phyloP scores from a whole-genome alignment of 2,329 filamentous ascomycete genomes.

The Apiospora kogelbergensis region DNA sequence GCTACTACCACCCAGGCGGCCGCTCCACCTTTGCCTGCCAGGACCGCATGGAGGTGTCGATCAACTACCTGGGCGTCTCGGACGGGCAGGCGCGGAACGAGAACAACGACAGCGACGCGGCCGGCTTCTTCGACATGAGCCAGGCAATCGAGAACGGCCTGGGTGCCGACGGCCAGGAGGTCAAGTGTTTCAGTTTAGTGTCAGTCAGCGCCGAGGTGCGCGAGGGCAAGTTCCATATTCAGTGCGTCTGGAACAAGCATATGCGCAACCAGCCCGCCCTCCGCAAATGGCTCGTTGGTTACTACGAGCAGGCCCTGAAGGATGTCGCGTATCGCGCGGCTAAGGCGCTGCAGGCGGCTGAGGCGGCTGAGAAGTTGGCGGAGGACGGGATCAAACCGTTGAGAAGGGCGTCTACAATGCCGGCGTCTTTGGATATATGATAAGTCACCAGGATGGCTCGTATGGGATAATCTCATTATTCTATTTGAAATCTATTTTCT shows the following conservation, averaged over 20 bases:
- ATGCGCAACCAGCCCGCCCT: constrained; percentile 8
- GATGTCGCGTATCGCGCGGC: constrained; percentile 11
- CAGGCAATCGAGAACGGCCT: constrained; percentile 11
- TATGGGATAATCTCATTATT: not conserved
- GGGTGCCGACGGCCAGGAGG: constrained; percentile 9
- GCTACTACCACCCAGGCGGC: constrained; percentile 10
- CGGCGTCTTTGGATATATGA: not conserved
- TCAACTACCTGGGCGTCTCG: constrained; percentile 13
- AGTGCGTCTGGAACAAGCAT: constrained; percentile 12
- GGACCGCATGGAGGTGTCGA: constrained; percentile 10
- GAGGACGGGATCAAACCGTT: not conserved
- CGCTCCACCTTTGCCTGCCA: constrained; percentile 6
- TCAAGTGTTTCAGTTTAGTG: constrained; percentile 11
- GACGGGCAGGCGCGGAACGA: constrained; percentile 10
- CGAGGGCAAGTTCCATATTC: constrained; percentile 7
- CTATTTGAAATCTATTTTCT: not conserved
- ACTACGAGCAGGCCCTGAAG: constrained; percentile 12
- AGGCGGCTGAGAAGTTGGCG: not conserved
- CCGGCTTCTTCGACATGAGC: constrained; percentile 13
- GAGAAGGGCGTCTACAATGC: not conserved
- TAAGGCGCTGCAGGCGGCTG: not conserved
- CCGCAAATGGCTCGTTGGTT: constrained; percentile 8
- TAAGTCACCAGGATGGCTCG: not conserved
- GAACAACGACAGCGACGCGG: not conserved
- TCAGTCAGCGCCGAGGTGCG: constrained; percentile 11